These are phyloP conservation scores for Calonectria pseudoreteaudii DNA, from an alignment of 2,329 filamentous ascomycete species.

Conservation along the genomic window DNA sequence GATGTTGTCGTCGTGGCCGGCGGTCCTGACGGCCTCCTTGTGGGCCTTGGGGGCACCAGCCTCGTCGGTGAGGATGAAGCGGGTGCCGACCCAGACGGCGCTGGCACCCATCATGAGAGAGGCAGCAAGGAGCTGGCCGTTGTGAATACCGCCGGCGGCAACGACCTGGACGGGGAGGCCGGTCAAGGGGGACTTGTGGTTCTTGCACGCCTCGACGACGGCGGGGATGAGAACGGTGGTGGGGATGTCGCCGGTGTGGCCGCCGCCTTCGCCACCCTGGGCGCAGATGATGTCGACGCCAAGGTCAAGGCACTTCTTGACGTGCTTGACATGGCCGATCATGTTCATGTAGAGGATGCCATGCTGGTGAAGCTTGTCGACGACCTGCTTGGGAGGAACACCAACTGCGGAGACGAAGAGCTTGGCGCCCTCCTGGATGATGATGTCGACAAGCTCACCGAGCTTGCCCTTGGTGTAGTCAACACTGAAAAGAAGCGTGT, in stretches of 20 bases:
- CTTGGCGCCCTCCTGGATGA: conserved; percentile 91
- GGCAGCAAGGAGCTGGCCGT: conserved; percentile 89
- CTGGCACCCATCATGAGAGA: conserved; percentile 92
- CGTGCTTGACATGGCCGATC: conserved; percentile 99
- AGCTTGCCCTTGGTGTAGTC: conserved; percentile 99
- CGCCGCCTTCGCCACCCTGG: conserved; percentile 96
- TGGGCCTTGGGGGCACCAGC: conserved; percentile 93
- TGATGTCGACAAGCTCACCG: conserved; percentile 86
- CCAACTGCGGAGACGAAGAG: conserved; percentile 98
- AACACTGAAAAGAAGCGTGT: conserved; percentile 73
- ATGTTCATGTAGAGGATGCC: conserved; percentile 99
- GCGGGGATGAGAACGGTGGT: conserved; percentile 93
- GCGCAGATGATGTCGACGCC: conserved; percentile 98
- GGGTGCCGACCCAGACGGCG: conserved; percentile 96
- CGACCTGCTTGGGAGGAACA: conserved; percentile 87
- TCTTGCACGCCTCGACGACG: conserved; percentile 84
- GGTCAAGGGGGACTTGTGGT: conserved; percentile 87
- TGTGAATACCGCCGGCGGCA: conserved; percentile 93
- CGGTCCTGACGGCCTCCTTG: conserved; percentile 93
- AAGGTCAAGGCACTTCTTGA: conserved; percentile 92
- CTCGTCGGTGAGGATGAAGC: conserved; percentile 94
- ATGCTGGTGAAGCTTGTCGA: conserved; percentile 88
- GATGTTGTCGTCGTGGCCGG: conserved; percentile 94
- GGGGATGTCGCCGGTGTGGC: conserved; percentile 94
- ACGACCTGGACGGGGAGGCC: conserved; percentile 90